These are phyloP conservation scores for Nemania sp. DNA, from an alignment of 2,329 filamentous ascomycete species.

Conservation along the genomic window DNA sequence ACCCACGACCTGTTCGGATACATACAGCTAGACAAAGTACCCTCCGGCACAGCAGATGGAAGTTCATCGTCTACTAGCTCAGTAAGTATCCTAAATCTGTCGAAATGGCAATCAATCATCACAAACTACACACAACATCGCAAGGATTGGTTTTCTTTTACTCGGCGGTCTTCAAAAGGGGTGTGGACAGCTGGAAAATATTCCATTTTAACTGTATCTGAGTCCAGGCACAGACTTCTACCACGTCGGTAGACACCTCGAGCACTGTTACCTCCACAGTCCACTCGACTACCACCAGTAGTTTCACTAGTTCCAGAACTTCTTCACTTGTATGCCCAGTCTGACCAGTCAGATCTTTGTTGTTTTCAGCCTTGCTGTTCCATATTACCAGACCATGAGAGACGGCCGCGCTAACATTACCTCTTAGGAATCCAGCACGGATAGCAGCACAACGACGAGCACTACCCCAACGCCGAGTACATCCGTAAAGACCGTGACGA, in stretches of 20 bases:
- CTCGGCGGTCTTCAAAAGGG: constrained; percentile 1
- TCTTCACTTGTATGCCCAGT: constrained; percentile 37
- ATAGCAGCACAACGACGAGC: constrained; percentile 13
- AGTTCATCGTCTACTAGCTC: constrained; percentile 32
- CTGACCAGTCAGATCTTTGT: constrained; percentile 21
- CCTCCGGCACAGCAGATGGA: constrained; percentile 60
- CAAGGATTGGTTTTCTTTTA: constrained; percentile 25
- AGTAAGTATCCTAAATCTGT: constrained; percentile 37
- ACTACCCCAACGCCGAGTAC: constrained; percentile 42
- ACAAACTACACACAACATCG: constrained; percentile 11
- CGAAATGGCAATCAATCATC: not conserved
- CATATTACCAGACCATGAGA: not conserved
- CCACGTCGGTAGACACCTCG: constrained; percentile 43
- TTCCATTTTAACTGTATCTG: constrained; percentile 39
- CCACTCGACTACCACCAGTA: constrained; percentile 19
- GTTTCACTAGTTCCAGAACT: constrained; percentile 17
- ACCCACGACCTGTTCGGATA: constrained; percentile 67
- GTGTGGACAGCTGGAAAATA: constrained; percentile 18
- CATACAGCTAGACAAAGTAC: constrained; percentile 56
- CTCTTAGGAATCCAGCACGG: constrained; percentile 10
- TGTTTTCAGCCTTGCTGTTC: constrained; percentile 2
- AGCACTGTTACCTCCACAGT: constrained; percentile 39
- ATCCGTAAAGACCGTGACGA: constrained; percentile 58
- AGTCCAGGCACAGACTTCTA: constrained; percentile 39
- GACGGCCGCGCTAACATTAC: constrained; percentile 1